phyloP scores from a whole-genome alignment of 371 early-diverging fungal species.

The Mucor plumbeus region DNA sequence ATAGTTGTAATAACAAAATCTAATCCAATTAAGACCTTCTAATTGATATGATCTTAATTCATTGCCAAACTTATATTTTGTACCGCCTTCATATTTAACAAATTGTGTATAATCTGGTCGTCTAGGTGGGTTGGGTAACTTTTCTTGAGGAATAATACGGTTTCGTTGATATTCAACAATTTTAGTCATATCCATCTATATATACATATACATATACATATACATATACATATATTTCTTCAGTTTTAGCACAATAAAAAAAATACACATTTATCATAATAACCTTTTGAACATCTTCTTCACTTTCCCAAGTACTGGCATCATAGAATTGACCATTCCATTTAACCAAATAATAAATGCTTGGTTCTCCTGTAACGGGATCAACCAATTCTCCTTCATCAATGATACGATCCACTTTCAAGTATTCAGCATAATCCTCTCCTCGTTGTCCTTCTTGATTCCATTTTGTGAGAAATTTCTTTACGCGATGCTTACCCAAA shows the following conservation, averaged over 20 bases:
- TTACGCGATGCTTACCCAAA: constrained; percentile 74
- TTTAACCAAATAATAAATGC: constrained; percentile 83
- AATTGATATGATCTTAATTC: constrained; percentile 69
- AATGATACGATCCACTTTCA: constrained; percentile 74
- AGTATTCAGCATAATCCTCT: constrained; percentile 55
- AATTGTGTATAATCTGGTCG: constrained; percentile 59
- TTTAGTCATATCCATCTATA: constrained; percentile 58
- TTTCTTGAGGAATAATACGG: constrained; percentile 46
- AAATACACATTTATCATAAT: neutral
- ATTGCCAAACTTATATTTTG: constrained; percentile 71
- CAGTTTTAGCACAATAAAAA: neutral
- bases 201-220: neutral
- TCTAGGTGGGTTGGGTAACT: constrained; percentile 43
- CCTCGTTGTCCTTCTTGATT: constrained; percentile 47
- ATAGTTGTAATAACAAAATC: constrained; percentile 69
- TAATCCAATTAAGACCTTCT: constrained; percentile 74
- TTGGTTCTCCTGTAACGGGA: constrained; percentile 52
- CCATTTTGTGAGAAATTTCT: constrained; percentile 73
- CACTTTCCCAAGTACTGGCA: constrained; percentile 83
- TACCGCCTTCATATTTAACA: constrained; percentile 50
- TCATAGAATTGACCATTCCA: constrained; percentile 91
- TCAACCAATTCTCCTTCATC: constrained; percentile 79
- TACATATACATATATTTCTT: neutral
- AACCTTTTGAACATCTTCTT: constrained; percentile 63
- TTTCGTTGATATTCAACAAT: constrained; percentile 59